Conservation (phyloP, 2,329 filamentous ascomycete genomes). For the Chaetomium sp. region DNA sequence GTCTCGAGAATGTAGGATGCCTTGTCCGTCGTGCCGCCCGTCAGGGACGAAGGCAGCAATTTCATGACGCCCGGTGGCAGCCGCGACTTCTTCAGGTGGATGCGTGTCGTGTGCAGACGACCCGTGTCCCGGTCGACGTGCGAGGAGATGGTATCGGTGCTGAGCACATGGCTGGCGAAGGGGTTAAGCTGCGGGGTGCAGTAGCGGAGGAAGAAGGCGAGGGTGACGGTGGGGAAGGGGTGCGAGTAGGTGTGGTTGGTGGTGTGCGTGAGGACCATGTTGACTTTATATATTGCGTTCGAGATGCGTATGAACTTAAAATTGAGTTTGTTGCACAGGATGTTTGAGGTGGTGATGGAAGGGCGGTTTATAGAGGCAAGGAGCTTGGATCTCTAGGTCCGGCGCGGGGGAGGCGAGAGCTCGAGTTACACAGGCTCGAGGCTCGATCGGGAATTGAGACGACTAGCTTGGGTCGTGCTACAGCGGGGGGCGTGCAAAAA, state of each 20-base stretch:
- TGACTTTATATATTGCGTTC: slow-evolving; percentile 33
- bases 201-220: slow-evolving; percentile 88
- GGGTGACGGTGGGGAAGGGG: slow-evolving; percentile 80
- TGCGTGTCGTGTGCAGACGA: slow-evolving; percentile 73
- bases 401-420: slow-evolving; percentile 26
- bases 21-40: slow-evolving; percentile 67
- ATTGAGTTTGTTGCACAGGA: slow-evolving; percentile 7
- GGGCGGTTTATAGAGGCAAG: neutral
- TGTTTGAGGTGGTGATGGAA: neutral
- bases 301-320: slow-evolving; percentile 1
- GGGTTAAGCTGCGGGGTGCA: slow-evolving; percentile 71
- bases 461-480: slow-evolving; percentile 2
- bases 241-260: slow-evolving; percentile 75
- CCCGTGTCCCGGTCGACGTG: slow-evolving; percentile 73
- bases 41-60: slow-evolving; percentile 69
- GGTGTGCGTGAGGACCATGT: slow-evolving; percentile 65
- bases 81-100: slow-evolving; percentile 81
- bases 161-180: slow-evolving; percentile 78
- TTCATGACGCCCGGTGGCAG: slow-evolving; percentile 75
- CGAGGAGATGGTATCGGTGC: slow-evolving; percentile 78
- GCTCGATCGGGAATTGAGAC: slow-evolving; percentile 5
- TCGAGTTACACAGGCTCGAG: slow-evolving; percentile 15
- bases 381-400: slow-evolving; percentile 23
- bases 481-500: slow-evolving; percentile 25
- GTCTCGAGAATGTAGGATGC: slow-evolving; percentile 81